These are phyloP conservation scores for Hypoxylon sp. DNA, from an alignment of 2,329 filamentous ascomycete species.

Conservation along the genomic window DNA sequence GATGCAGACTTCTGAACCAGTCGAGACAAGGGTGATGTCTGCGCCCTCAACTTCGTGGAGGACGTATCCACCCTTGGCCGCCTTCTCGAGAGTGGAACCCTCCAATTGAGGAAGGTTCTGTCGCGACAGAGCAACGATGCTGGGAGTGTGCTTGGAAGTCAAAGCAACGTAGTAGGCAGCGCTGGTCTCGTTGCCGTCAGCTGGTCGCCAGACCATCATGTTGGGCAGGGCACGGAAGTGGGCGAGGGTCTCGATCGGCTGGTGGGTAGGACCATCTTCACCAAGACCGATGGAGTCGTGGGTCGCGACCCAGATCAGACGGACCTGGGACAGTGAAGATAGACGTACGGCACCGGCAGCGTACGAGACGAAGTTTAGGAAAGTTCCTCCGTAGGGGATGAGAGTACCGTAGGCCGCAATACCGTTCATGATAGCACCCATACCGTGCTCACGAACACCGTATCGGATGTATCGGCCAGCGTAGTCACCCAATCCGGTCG, in stretches of 20 bases:
- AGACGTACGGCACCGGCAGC: slow-evolving; percentile 95
- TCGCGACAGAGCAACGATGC: slow-evolving; percentile 92
- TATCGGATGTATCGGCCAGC: slow-evolving; percentile 92
- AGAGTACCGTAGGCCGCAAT: slow-evolving; percentile 94
- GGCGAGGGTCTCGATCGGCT: slow-evolving; percentile 97
- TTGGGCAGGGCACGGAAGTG: slow-evolving; percentile 99
- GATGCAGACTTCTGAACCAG: slow-evolving; percentile 95
- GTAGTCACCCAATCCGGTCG: slow-evolving; percentile 87
- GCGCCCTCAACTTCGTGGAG: slow-evolving; percentile 86
- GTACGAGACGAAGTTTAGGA: slow-evolving; percentile 99
- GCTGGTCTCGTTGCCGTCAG: slow-evolving; percentile 97
- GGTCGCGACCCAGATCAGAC: slow-evolving; percentile 94
- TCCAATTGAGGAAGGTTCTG: slow-evolving; percentile 99
- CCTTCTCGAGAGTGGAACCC: slow-evolving; percentile 89
- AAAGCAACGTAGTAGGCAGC: slow-evolving; percentile 97
- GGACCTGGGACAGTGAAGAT: slow-evolving; percentile 89
- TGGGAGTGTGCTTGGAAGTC: slow-evolving; percentile 89
- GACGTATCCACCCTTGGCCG: slow-evolving; percentile 95
- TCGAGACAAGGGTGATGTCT: slow-evolving; percentile 89
- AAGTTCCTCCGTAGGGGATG: slow-evolving; percentile 94
- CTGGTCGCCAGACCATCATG: slow-evolving; percentile 99
- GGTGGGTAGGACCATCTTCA: slow-evolving; percentile 98
- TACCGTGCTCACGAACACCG: slow-evolving; percentile 91
- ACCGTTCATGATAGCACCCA: slow-evolving; percentile 96
- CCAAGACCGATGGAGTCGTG: slow-evolving; percentile 99